Evolutionary conservation across 106 monocot genomes (phyloP).

Genomic region (Dendrobium nobile): DNA sequence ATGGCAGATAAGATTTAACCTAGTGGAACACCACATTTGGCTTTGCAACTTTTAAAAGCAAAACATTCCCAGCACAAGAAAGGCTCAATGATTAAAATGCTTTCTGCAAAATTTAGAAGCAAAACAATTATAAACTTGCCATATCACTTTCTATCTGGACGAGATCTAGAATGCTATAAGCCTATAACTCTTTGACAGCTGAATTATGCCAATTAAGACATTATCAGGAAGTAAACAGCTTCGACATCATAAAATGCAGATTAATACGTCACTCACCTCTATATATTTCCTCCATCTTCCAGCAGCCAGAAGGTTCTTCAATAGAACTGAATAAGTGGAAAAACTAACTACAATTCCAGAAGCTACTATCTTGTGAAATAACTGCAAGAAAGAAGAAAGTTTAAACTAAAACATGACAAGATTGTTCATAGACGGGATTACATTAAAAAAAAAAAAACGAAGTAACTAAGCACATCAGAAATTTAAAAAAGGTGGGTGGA

Average conservation of each 20-base stretch:
- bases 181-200: neutral
- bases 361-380: conserved; percentile 65
- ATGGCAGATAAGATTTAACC: no score
- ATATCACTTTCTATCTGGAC: neutral
- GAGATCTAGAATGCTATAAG: neutral
- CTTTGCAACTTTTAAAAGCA: no score
- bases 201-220: neutral
- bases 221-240: neutral
- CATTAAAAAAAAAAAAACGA: neutral
- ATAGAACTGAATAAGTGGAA: conserved; percentile 59
- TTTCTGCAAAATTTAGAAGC: neutral
- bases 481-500: neutral
- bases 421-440: neutral
- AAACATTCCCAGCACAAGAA: no score
- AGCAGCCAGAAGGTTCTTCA: conserved; percentile 74
- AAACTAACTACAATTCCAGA: conserved; percentile 40
- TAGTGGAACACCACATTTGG: no score
- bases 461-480: neutral
- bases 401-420: conserved; percentile 4
- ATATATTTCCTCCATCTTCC: conserved; percentile 97
- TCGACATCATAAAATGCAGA: neutral
- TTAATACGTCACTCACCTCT: conserved; percentile 34
- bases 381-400: conserved; percentile 28
- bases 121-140: neutral
- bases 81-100: neutral